Base-by-base conservation (phyloP, 345 rosid genomes). In the Trapa incisa region DNA sequence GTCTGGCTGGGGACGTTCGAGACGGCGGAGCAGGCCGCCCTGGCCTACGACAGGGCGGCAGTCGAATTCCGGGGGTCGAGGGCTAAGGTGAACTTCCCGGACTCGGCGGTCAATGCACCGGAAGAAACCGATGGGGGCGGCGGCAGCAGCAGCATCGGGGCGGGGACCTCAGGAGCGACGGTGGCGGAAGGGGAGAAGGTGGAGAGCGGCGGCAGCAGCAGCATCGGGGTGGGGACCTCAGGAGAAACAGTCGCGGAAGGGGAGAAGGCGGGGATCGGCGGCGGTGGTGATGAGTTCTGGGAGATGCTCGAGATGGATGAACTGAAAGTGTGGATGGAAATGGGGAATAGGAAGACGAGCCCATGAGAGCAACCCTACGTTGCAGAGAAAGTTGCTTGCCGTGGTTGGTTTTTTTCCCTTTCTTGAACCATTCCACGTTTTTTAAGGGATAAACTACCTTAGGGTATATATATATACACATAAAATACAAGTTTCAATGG, bases 1-100 rank as follows among this genome's bases (percentile, higher is more conserved):
- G 99, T 94, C 1, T 94, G 99, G 99, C 86, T 94, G 0, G 99
- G 99, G 36, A 94, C 99, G 3, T 94, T 94, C 65, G 84, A 56
- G 74, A 89, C 95, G 0, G 95, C 89, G 1, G 97, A 89, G 75
- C 96, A 87, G 14, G 99, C 99, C 0, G 99, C 99, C 7, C 78
- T 87, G 33, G 97, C 99, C 1, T 94, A 94, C 70, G 99, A 94
- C 48, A 83, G 81, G 70, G 99, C 99, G 1, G 83, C 83, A 36
- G 72, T 75, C 1, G 85, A 77, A 56, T 82, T 77, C 69, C 80
- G 85, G 15, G 85, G 85, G 16, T 69, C 82, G 1, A 68, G 81
- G 13, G 85, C 85, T 1, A 81, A 75, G 72, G 77, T 81, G 3
- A 81, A 81, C 36, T 94, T 94, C 69, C 91, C 91, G 1, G 84